Evolutionary conservation across 1,284 basidiomycete species (phyloP), one percentile per base, ranked within the genome.

Genomic region (Tilletia walkeri): DNA sequence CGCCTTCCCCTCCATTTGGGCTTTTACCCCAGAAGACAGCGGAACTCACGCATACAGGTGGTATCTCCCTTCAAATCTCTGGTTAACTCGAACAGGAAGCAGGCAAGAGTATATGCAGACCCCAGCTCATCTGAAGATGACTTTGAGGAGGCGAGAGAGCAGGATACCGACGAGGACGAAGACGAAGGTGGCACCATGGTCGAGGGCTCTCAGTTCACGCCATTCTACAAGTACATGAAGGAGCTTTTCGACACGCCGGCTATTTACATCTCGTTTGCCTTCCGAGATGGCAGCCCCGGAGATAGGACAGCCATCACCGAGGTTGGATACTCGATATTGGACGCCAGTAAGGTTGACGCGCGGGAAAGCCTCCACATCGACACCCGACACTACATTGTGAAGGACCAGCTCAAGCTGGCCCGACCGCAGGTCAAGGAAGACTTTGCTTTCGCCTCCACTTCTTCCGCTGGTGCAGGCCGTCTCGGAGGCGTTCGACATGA

Each of bases 241-340:
- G 24, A 56, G 54, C n/a, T 56, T 3, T 56, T 56, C 54, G 4
- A 56, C 20, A 34, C 24, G 7, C 54, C 54, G 20, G 54, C 54
- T 3, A 56, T 56, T 14, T 63, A 63, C 59, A 41, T 63, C 59
- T 10, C 59, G 1, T 41, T 63, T 41, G 59, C 59, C 14, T 63
- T 38, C 36, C 36, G 36, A 16, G 36, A 63, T 6, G 59, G 34
- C 18, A 16, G 30, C 2, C 59, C 59, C 4, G 16, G 4, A 6
- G 36, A 63, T 16, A 14, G 14, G 12, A 18, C 4, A 14, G 5
- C 12, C 18, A 39, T 63, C 38, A 38, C 59, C 36, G 59, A 63
- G 59, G 59, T 63, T 16, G 59, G 59, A 2, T 38, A n/a, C 36
- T 63, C 34, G 9, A 39, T 63, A 3, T 34, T 63, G 30, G 36